These are phyloP conservation scores for Eucalyptus sp. DNA, from an alignment of 345 rosid species.

Conservation along the genomic window DNA sequence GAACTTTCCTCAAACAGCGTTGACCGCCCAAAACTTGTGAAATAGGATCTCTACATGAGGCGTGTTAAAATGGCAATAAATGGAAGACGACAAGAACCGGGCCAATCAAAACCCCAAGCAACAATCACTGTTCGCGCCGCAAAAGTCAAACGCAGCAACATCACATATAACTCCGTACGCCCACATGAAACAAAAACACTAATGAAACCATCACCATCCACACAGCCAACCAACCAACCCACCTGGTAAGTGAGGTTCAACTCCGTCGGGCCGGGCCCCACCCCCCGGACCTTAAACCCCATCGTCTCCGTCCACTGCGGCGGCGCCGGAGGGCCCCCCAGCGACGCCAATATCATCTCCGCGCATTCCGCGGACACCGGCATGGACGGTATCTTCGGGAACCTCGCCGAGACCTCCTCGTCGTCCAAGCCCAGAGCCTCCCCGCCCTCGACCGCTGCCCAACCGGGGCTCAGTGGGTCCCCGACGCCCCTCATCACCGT, in stretches of 20 bases:
- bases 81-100: background rate
- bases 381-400: constrained; percentile 69
- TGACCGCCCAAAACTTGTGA: background rate
- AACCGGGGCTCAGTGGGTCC: constrained; percentile 91
- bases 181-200: background rate
- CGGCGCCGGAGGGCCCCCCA: constrained; percentile 46
- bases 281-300: constrained; percentile 20
- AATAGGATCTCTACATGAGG: background rate
- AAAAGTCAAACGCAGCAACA: background rate
- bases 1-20: background rate
- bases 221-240: constrained; percentile 19
- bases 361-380: constrained; percentile 71
- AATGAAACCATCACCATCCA: background rate
- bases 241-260: constrained; percentile 84
- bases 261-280: constrained; percentile 62
- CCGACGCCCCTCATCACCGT: constrained; percentile 92
- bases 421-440: constrained; percentile 56
- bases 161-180: background rate
- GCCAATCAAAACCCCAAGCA: background rate
- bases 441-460: constrained; percentile 68
- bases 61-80: background rate
- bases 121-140: background rate
- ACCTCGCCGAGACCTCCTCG: constrained; percentile 36
- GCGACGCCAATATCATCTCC: constrained; percentile 47
- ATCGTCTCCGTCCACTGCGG: constrained; percentile 42